Evolutionary conservation across 345 rosid genomes (phyloP).

Genomic region (Moricandia arvensis): DNA sequence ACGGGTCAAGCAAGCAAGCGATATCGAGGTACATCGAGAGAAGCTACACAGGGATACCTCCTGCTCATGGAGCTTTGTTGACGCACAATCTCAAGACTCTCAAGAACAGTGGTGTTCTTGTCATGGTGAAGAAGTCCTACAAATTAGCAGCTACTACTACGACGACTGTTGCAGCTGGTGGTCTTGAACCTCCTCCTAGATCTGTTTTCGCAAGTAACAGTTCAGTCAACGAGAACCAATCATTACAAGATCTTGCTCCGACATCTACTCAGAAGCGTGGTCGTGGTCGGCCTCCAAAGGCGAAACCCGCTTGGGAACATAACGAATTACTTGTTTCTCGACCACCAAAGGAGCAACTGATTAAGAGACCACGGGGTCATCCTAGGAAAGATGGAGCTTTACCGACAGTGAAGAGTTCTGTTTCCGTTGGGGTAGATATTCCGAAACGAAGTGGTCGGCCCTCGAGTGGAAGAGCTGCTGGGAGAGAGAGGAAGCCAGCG

Average conservation of each 20-base stretch:
- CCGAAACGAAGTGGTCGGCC: constrained; percentile 33
- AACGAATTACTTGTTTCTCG: constrained; percentile 18
- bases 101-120: constrained; percentile 59
- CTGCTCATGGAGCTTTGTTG: constrained; percentile 58
- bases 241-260: too few species aligned
- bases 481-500: constrained; percentile 32
- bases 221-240: too few species aligned
- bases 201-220: constrained; percentile 32
- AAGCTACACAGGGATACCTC: constrained; percentile 56
- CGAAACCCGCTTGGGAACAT: too few species aligned
- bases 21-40: constrained; percentile 71
- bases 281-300: too few species aligned
- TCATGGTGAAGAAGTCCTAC: constrained; percentile 75
- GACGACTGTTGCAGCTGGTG: too few species aligned
- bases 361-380: too few species aligned
- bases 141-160: too few species aligned
- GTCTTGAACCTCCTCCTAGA: too few species aligned
- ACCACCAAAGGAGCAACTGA: constrained; percentile 24
- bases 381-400: constrained; percentile 45
- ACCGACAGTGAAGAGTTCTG: constrained; percentile 9
- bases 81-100: constrained; percentile 63
- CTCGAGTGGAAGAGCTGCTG: constrained; percentile 33
- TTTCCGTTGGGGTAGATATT: background rate
- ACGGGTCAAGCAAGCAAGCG: constrained; percentile 83
- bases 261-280: too few species aligned